Evolutionary conservation across 2,329 filamentous ascomycete species (phyloP).

Genomic region (Tolypocladium inflatum): DNA sequence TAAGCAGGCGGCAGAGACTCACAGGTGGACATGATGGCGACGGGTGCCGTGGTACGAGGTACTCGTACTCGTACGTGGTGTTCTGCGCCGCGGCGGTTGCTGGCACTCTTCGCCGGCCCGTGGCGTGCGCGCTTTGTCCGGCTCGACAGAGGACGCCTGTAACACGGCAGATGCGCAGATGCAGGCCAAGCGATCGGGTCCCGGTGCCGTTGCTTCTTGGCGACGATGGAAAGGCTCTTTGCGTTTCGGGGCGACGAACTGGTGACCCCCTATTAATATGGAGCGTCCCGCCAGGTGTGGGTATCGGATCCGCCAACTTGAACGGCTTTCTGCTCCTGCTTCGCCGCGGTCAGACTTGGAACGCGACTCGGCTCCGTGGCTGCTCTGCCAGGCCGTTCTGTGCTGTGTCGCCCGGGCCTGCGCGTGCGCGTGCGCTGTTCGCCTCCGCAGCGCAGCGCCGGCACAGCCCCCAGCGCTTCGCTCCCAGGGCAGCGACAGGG

Average conservation of each 20-base stretch:
- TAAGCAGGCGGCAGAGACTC: not conserved
- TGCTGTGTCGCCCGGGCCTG: not conserved
- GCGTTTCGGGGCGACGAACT: not conserved
- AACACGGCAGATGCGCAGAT: not conserved
- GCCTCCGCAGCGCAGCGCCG: not conserved
- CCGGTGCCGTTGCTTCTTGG: not conserved
- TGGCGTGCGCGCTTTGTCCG: not conserved
- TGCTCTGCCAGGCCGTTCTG: not conserved
- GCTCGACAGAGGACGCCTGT: not conserved
- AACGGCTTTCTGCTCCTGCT: not conserved
- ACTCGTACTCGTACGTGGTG: too few species aligned
- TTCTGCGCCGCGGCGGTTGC: not conserved
- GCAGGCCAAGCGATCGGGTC: not conserved
- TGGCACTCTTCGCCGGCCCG: too few species aligned
- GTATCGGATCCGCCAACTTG: not conserved
- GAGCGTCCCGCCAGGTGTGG: not conserved
- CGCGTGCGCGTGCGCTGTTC: not conserved
- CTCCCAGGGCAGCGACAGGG: not conserved
- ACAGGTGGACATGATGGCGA: not conserved
- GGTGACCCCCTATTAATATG: not conserved
- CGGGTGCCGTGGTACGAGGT: not conserved
- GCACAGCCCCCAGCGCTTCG: not conserved
- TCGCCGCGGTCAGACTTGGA: not conserved
- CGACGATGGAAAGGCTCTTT: not conserved
- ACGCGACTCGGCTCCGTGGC: not conserved